Evolutionary conservation across 1,284 basidiomycete genomes (phyloP).

Genomic region (Cryptococcus amylolentus): DNA sequence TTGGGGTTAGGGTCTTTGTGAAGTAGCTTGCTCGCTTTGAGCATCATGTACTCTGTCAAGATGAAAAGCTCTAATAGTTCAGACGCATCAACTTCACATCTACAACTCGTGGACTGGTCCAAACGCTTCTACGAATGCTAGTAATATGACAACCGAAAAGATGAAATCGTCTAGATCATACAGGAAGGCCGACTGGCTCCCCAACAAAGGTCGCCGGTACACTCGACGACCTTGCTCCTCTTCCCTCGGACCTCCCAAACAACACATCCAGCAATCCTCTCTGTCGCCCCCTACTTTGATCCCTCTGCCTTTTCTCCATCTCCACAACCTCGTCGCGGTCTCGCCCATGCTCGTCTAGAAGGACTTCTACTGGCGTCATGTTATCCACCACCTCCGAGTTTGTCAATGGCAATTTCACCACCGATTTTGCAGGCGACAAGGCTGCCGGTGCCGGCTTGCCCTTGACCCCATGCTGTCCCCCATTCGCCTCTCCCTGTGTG

Average conservation of each 20-base stretch:
- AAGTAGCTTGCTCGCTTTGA: no score
- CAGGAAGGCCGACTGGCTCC: not conserved
- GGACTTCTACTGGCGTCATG: not conserved
- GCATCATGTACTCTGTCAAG: no score
- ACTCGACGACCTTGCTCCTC: not conserved
- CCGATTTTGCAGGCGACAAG: not conserved
- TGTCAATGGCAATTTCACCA: not conserved
- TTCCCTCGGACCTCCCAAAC: constrained; percentile 1
- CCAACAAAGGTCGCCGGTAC: not conserved
- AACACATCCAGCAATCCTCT: constrained; percentile 3
- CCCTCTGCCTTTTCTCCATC: not conserved
- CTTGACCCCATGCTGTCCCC: not conserved
- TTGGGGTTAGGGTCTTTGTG: not conserved
- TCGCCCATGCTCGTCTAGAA: not conserved
- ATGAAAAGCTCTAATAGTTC: no score
- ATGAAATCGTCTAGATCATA: not conserved
- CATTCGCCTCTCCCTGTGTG: not conserved
- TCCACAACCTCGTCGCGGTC: not conserved
- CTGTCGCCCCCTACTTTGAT: not conserved
- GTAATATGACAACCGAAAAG: not conserved
- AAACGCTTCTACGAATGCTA: not conserved
- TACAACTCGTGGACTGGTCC: no score
- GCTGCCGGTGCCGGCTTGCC: not conserved
- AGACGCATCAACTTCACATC: no score
- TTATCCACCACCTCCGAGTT: not conserved